Base-by-base conservation (phyloP, 305 asterid genomes). In the Fraxinus greggii region DNA sequence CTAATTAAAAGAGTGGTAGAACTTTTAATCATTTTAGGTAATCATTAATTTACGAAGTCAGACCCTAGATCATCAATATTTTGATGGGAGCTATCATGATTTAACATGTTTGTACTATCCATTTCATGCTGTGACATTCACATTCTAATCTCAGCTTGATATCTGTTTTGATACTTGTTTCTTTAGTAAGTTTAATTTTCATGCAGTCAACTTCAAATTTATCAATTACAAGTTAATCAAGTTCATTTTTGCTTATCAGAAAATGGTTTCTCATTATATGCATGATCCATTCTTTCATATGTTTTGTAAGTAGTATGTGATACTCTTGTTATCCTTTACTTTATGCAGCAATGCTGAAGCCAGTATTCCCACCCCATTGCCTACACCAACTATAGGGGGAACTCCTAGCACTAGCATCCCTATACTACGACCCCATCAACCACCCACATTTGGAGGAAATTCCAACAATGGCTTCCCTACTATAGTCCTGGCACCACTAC, bases 31-130 rank as follows among this genome's bases (percentile, higher is more conserved):
- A 29, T 78, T 73, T 2, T 36, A 31, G 33, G 23, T 70, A 70
- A 28, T 17, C 24, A 80, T 33, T 51, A 24, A 59, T 10, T 56
- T 75, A 45, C 59, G 15, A 69, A 42, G 15, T 19, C 28, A 42
- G 5, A 28, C 35, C 19, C 5, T 4, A 79, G 36, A 72, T 29
- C 69, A 10, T 48, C 9, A 54, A 61, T n/a, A 56, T 24, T 76
- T 33, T 80, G 65, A 79, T 79, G 10, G 84, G 83, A 83, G 83
- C 86, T 87, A 88, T 85, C 84, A 31, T 82, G 84, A 87, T 86
- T 78, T 85, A 86, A 89, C 75, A 24, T 67, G 19, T 45, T 45
- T 5, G 1, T 13, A 4, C 5, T 45, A n/a, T 13, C 19, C 54
- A 13, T 45, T 12, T 45, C 54, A 45, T 3, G 13, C 10, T 13